Evolutionary conservation across 192 early-diverging fungal species (phyloP), one percentile per base, ranked within the genome.

Genomic region (Backusella mclennaniae): DNA sequence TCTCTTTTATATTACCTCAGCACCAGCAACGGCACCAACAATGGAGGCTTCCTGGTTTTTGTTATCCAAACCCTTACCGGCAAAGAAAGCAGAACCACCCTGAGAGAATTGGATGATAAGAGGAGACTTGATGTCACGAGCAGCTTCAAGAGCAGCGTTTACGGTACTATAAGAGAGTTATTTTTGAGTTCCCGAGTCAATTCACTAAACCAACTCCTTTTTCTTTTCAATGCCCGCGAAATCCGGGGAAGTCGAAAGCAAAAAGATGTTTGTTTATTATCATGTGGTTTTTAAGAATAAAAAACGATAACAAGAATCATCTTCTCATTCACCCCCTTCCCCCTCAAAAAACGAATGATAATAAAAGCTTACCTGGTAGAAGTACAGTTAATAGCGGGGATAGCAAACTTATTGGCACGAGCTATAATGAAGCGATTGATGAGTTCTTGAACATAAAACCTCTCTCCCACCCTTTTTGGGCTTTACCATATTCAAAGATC

Each of bases 381-480:
- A 80, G 95, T 97, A 90, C 95, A 96, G 89, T 98, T 98, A 86
- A 98, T 92, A 52, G 96, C 95, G 63, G 96, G 96, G 86, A 98
- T 98, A 78, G 96, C 96, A 79, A 96, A 98, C 26, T 87, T 82
- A 84, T 98, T 87, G 80, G 95, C 83, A 80, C 85, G 86, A 35
- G 89, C 90, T 77, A 70, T 69, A 73, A 33, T 41, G 23, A 49
- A 80, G 59, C 21, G 69, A 46, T 59, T 9, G 23, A 12, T 59
- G 56, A 59, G 56, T 26, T 2, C n/a, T 11, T 23, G 23, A 56
- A 23, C 21, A 56, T 21, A 56, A 38, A 38, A 11, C 38, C 38
- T 38, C 1, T 38, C 9, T 44, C 4, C 3, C 14, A 15, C 41
- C 3, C 26, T 26, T 59, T 8, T 59, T 21, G 6, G 8, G 1